Evolutionary conservation across 2,329 filamentous ascomycete genomes (phyloP).

Genomic region (Pseudogymnoascus sp.): DNA sequence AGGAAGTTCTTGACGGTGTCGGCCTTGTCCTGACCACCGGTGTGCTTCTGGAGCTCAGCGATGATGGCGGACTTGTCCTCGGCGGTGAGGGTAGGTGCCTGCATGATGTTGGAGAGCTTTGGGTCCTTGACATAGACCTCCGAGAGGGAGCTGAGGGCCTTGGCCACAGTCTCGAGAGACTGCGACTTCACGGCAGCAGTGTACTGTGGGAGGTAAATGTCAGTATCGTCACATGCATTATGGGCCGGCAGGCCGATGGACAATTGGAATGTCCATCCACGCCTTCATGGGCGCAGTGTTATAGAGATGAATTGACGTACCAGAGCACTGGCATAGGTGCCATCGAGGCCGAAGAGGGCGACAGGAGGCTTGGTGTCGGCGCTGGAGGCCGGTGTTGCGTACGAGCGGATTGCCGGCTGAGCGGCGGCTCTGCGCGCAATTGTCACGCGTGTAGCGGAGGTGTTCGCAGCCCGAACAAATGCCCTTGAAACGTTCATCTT

Average conservation of each 20-base stretch:
- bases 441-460: constrained; percentile 22
- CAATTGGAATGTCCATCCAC: background rate
- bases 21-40: constrained; percentile 58
- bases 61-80: constrained; percentile 82
- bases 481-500: constrained; percentile 28
- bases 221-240: background rate
- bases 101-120: constrained; percentile 70
- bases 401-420: constrained; percentile 60
- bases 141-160: constrained; percentile 64
- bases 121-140: constrained; percentile 70
- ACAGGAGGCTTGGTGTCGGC: constrained; percentile 74
- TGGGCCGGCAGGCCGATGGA: background rate
- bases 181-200: constrained; percentile 87
- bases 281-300: background rate
- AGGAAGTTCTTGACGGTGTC: constrained; percentile 94
- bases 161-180: constrained; percentile 75
- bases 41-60: constrained; percentile 77
- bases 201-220: constrained; percentile 53
- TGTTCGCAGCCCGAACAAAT: constrained; percentile 26
- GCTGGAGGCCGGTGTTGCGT: constrained; percentile 52
- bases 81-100: constrained; percentile 67
- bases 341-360: constrained; percentile 89
- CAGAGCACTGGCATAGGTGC: constrained; percentile 96
- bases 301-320: constrained; percentile 49
- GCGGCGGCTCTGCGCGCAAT: constrained; percentile 38